phyloP scores from a whole-genome alignment of 116 monocot species.

The Phalaenopsis hybrid region DNA sequence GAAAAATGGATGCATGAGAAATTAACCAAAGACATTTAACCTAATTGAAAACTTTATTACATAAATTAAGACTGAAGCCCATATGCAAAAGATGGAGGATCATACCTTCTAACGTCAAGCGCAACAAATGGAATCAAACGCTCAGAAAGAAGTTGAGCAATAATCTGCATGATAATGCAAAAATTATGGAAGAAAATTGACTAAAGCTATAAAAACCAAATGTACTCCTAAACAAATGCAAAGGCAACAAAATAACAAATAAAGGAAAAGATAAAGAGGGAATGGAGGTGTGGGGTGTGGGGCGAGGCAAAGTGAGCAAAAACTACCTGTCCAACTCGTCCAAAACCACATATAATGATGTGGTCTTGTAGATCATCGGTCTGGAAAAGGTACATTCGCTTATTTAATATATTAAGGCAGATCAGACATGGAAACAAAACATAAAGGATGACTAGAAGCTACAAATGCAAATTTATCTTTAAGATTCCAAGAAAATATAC shows the following conservation, averaged over 20 bases:
- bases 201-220: background rate
- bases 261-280: no score
- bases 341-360: constrained; percentile 96
- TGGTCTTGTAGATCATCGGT: constrained; percentile 99
- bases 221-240: background rate
- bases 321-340: constrained; percentile 89
- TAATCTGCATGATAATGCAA: constrained; percentile 45
- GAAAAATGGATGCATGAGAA: background rate
- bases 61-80: background rate
- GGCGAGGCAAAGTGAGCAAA: background rate
- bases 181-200: background rate
- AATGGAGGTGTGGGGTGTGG: background rate
- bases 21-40: background rate
- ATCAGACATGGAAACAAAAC: background rate
- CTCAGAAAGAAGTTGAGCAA: constrained; percentile 97
- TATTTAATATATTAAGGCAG: background rate
- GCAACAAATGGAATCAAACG: constrained; percentile 97
- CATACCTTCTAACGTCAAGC: constrained; percentile 87
- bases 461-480: background rate
- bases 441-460: background rate
- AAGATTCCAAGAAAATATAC: background rate
- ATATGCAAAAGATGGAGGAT: background rate
- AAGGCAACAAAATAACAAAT: background rate
- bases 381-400: constrained; percentile 19
- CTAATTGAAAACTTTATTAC: background rate